Percentiles rank a stretch among this genome's conserved stretches.
Conservation (phyloP, 2,329 filamentous ascomycete genomes). For the Fusarium armeniacum region DNA sequence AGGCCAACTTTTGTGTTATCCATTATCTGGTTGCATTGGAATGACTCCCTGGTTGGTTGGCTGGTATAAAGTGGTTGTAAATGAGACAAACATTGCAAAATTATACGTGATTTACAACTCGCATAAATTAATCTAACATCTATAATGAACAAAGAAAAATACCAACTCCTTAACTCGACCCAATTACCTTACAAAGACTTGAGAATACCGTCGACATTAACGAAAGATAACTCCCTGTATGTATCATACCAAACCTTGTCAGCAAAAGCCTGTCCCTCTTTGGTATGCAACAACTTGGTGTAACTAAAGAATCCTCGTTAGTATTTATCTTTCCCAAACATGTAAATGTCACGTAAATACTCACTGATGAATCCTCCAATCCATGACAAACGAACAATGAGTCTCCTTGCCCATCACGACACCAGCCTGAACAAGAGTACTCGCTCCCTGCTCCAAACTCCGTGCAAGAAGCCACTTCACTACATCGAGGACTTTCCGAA, state of each 20-base stretch:
- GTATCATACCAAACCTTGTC: slow-evolving; percentile 59
- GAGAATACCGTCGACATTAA: slow-evolving; percentile 39
- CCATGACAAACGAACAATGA: slow-evolving; percentile 45
- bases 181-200: slow-evolving; percentile 20
- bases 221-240: slow-evolving; percentile 54
- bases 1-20: no score
- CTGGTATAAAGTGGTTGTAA: slow-evolving; percentile 9
- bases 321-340: not conserved
- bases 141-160: not conserved
- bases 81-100: not conserved
- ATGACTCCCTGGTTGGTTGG: not conserved
- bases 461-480: slow-evolving; percentile 34
- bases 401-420: slow-evolving; percentile 42
- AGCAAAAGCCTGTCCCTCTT: slow-evolving; percentile 54
- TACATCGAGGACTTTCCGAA: slow-evolving; percentile 14
- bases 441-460: slow-evolving; percentile 36
- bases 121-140: not conserved
- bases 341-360: not conserved
- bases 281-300: slow-evolving; percentile 51
- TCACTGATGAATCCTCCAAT: slow-evolving; percentile 48
- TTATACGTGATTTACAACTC: not conserved
- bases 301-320: slow-evolving; percentile 48
- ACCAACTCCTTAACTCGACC: no score
- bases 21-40: no score
- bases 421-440: slow-evolving; percentile 43